Evolutionary conservation across 2,329 filamentous ascomycete species (phyloP), one percentile per base, ranked within the genome.

Genomic region (Endoconidiophora laricicola): DNA sequence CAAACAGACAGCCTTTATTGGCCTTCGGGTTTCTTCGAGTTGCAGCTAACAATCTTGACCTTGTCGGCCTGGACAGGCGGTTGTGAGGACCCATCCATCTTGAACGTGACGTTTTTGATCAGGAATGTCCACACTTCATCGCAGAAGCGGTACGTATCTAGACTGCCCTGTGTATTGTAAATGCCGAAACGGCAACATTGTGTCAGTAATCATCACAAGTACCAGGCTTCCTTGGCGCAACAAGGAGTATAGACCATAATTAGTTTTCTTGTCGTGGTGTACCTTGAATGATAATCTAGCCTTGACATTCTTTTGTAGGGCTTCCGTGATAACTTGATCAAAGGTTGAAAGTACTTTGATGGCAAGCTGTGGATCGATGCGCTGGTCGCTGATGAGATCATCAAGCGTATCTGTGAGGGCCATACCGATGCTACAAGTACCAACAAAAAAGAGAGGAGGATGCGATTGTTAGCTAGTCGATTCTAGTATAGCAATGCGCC

Each of bases 101-200:
- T 98, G 71, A 98, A 96, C n/a, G 81, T 87, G 50, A 96, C 88
- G 57, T 96, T 91, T 68, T 95, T 95, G 67, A 98, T 94, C 52
- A 98, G 76, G 65, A 98, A 98, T 1, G 91, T 98, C 91, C 91
- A 98, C 53, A 98, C 91, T 69, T 98, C 91, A 67, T 98, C 91
- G 70, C 91, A 98, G 74, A 98, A 98, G 58, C 91, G 83, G 71
- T 98, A 98, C 14, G 91, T 96, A 64, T 96, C 88, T 55, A 98
- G 80, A 62, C 93, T 91, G 44, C 91, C 91, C 90, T 95, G 24
- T 18, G 40, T 2, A 24, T 42, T 12, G 10, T 12, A 22, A 41
- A 26, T 40, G 26, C 44, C 44, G 14, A 39, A 33, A 33, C 12
- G 5, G 12, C 24, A 23, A 7, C 23, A 18, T 20, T 46, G 39